Evolutionary conservation across 768 basidiomycete species (phyloP).

Genomic region (Leccinum longicurvipes): DNA sequence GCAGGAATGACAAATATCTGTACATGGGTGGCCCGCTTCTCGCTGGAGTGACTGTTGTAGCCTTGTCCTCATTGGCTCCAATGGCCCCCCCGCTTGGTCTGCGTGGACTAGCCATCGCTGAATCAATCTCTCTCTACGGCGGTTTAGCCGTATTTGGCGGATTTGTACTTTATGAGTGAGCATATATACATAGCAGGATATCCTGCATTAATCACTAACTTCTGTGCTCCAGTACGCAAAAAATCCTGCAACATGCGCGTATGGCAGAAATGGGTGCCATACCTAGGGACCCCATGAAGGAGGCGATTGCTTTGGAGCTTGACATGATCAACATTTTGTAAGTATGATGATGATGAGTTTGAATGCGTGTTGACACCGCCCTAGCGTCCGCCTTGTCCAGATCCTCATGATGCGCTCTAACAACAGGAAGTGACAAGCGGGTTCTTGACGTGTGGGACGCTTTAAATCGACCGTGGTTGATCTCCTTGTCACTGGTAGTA

Average conservation of each 20-base stretch:
- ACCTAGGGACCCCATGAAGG: slow-evolving; percentile 70
- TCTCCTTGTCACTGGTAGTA: slow-evolving; percentile 15
- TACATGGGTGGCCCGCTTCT: slow-evolving; percentile 86
- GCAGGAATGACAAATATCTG: slow-evolving; percentile 74
- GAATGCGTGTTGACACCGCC: slow-evolving; percentile 11
- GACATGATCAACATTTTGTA: slow-evolving; percentile 92
- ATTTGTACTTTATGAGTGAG: slow-evolving; percentile 84
- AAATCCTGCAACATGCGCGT: slow-evolving; percentile 74
- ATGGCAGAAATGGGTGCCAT: slow-evolving; percentile 66
- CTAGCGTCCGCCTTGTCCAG: slow-evolving; percentile 76
- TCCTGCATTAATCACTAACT: not conserved
- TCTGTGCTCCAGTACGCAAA: slow-evolving; percentile 57
- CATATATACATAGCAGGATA: not conserved
- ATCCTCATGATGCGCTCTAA: slow-evolving; percentile 65
- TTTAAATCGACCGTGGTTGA: not conserved
- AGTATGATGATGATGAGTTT: slow-evolving; percentile 21
- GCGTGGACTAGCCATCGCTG: slow-evolving; percentile 70
- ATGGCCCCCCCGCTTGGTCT: slow-evolving; percentile 85
- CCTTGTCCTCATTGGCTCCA: slow-evolving; percentile 81
- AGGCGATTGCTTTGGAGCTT: slow-evolving; percentile 74
- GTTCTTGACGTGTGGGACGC: not conserved
- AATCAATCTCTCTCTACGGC: slow-evolving; percentile 80
- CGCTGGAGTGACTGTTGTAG: slow-evolving; percentile 86
- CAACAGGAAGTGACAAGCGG: slow-evolving; percentile 48
- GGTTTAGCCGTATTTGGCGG: slow-evolving; percentile 86